Evolutionary conservation across 805 yeast species (phyloP), one percentile per base, ranked within the genome.

Genomic region (Schwanniomyces occidentalis): DNA sequence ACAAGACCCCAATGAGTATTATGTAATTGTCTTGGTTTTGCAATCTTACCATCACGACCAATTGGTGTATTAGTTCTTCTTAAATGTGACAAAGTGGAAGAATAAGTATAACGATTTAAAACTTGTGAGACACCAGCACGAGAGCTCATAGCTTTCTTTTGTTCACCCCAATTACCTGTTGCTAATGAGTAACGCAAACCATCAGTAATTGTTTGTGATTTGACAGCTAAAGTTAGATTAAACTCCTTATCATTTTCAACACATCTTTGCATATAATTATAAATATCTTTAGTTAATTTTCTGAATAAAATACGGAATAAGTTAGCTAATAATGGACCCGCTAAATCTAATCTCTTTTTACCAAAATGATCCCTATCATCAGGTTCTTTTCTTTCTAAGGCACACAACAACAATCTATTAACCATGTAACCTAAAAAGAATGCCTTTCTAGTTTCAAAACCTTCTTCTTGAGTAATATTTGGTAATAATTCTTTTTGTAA

Each of bases 91-190:
- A 93, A 73, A 2, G 99, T 93, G n/a, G 99, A 93, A 2, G 98
- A 88, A 63, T 93, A 93, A 5, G 99, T 93, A 68, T 93, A 93
- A 70, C 99, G 80, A 64, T 93, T 93, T 65, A 93, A 76, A 48
- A 93, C 99, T 73, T 93, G 99, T 17, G 98, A 91, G 30, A 95
- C 99, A 78, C 99, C 99, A 5, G 99, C 99, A 63, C 96, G 83
- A 13, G 97, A 82, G 42, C 93, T 82, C 99, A 93, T 93, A 9
- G 98, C 97, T 64, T 93, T 93, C 82, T 90, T 91, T 63, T 93
- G 99, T 66, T 93, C 99, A 71, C 99, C 99, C 99, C 99, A 93
- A 71, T 93, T 93, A 75, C 99, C 99, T 10, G 99, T 93, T 35
- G 99, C 99, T 56, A 93, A 75, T 24, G 99, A 93, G 66, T 93